Evolutionary conservation across 2,329 filamentous ascomycete genomes (phyloP), one percentile per base, ranked within the genome.

Genomic region (Sporothrix curviconia): DNA sequence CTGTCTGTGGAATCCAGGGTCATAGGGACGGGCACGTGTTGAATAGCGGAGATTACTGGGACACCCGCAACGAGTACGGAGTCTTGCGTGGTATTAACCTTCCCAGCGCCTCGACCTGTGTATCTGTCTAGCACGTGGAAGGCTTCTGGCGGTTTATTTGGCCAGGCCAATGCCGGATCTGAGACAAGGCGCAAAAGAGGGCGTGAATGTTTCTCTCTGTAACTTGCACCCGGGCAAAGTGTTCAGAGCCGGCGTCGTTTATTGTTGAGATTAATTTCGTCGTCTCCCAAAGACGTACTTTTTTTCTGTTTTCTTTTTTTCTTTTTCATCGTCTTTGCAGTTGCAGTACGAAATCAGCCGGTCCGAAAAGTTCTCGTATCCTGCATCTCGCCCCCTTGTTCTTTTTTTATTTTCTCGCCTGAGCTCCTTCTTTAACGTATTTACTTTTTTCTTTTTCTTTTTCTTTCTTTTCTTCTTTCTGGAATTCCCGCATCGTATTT

Each of bases 61-160:
- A 51, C 40, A 43, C 9, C 4, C 5, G 14, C 39, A 22, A 42
- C 11, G 22, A 19, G 9, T 3, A 5, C 25, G 8, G n/a, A n/a
- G n/a, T n/a, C n/a, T n/a, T n/a, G n/a, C n/a, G n/a, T n/a, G n/a
- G n/a, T n/a, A n/a, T n/a, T n/a, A n/a, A n/a, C n/a, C n/a, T n/a
- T n/a, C n/a, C n/a, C n/a, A n/a, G n/a, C n/a, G n/a, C n/a, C n/a
- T n/a, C n/a, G n/a, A 32, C 28, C 5, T 32, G 28, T 32, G 11
- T 11, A 32, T 5, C 28, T 5, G 19, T 22, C 14, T 37, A 8
- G 52, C 52, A 55, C 52, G 52, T 55, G 52, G 42, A 55, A 55
- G 32, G 39, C 52, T 46, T 30, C 52, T 14, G 52, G 30, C 52
- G 52, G 42, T 25, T 36, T 47, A 39, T 55, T 46, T 55, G 52